These are phyloP conservation scores for Inonotus hispidus DNA, from an alignment of 1,284 basidiomycete genomes.

Conservation along the genomic window DNA sequence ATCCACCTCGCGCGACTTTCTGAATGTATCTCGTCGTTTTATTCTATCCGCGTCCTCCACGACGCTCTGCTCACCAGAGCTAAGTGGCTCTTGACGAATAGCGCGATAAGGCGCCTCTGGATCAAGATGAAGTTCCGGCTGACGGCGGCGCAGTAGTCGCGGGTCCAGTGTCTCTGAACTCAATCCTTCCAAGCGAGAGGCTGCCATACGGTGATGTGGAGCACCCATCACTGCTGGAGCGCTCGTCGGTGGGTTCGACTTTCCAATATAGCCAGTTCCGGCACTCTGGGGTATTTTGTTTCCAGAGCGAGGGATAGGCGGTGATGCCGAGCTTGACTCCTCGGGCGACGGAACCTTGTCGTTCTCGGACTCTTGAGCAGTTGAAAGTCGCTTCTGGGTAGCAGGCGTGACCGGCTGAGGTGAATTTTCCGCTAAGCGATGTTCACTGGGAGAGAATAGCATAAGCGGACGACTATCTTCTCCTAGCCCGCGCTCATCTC, in stretches of 20 bases:
- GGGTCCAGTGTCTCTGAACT: slow-evolving; percentile 1
- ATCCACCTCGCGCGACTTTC: neutral
- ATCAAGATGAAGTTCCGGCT: slow-evolving; percentile 6
- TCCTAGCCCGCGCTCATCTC: neutral
- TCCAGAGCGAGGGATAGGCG: neutral
- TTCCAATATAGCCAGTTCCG: neutral
- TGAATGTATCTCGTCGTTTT: slow-evolving; percentile 13
- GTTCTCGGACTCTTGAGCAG: neutral
- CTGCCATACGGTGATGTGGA: slow-evolving; percentile 32
- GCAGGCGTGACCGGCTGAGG: slow-evolving; percentile 31
- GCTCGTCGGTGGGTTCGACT: slow-evolving; percentile 25
- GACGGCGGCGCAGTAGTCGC: neutral
- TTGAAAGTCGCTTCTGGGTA: slow-evolving; percentile 9
- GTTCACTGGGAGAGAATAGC: slow-evolving; percentile 38
- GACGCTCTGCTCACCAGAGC: neutral
- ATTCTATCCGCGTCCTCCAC: slow-evolving; percentile 15
- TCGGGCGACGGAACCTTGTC: neutral
- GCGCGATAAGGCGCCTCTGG: slow-evolving; percentile 9
- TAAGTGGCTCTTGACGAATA: slow-evolving; percentile 2
- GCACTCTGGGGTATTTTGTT: neutral
- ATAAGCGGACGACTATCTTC: neutral
- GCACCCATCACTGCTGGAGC: slow-evolving; percentile 49
- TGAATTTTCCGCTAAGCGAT: slow-evolving; percentile 38
- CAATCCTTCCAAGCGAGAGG: neutral
- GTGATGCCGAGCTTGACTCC: neutral